Conservation (phyloP, 441 rosid species). For the Adansonia rubrostipa region DNA sequence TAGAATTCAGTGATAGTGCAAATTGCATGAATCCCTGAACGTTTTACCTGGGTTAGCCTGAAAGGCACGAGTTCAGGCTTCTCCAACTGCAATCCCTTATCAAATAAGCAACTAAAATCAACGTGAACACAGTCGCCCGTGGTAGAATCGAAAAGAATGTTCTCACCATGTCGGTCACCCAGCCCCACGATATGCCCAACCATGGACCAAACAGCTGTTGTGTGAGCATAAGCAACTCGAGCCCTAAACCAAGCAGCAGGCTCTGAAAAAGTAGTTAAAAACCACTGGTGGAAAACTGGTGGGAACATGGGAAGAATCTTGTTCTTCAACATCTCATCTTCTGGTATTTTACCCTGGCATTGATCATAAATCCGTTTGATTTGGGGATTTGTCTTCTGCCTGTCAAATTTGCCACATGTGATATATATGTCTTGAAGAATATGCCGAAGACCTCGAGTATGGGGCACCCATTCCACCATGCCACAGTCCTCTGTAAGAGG, state of each 20-base stretch:
- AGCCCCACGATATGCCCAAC: slow-evolving; percentile 99
- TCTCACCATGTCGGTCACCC: slow-evolving; percentile 98
- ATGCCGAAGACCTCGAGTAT: slow-evolving; percentile 96
- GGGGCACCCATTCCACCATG: slow-evolving; percentile 99
- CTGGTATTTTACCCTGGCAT: slow-evolving; percentile 79
- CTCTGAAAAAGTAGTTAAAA: slow-evolving; percentile 95
- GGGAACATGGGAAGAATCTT: slow-evolving; percentile 98
- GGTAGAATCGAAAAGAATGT: slow-evolving; percentile 97
- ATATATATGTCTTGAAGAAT: slow-evolving; percentile 92
- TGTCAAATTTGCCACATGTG: slow-evolving; percentile 83
- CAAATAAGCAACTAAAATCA: slow-evolving; percentile 99
- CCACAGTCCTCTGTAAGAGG: slow-evolving; percentile 99
- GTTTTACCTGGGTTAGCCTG: slow-evolving; percentile 88
- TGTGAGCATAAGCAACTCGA: slow-evolving; percentile 95
- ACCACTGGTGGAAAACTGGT: slow-evolving; percentile 98
- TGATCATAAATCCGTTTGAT: slow-evolving; percentile 93
- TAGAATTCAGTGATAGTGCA: slow-evolving; percentile 1
- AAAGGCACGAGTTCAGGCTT: slow-evolving; percentile 99
- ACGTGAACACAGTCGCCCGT: slow-evolving; percentile 99
- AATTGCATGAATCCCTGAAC: background rate
- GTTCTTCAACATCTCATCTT: slow-evolving; percentile 90
- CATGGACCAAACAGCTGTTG: slow-evolving; percentile 99
- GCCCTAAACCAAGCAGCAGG: slow-evolving; percentile 99
- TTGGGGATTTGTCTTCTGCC: slow-evolving; percentile 93
- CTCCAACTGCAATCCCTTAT: slow-evolving; percentile 96